Evolutionary conservation across 306 rosid genomes (phyloP).

Genomic region (Elaeagnus macrophylla): DNA sequence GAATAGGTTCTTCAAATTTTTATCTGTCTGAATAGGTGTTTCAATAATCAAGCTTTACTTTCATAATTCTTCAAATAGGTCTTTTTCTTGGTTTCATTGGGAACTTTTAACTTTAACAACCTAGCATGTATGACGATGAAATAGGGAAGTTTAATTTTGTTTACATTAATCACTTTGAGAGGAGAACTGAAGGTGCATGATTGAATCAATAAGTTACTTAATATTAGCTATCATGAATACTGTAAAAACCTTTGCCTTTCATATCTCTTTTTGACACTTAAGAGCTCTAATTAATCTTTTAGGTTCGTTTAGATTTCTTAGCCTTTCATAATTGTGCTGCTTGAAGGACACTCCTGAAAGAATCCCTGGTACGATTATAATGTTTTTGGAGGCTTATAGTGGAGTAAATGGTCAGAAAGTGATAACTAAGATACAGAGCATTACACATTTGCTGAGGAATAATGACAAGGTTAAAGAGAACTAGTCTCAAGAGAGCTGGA

Average conservation of each 20-base stretch:
- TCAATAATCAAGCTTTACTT: too few relatives aligned
- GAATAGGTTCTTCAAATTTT: too few relatives aligned
- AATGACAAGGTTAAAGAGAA: conserved; percentile 34
- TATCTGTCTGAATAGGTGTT: too few relatives aligned
- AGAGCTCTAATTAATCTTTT: background rate
- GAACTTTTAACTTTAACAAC: too few relatives aligned
- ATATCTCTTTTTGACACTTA: background rate
- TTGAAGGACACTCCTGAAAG: background rate
- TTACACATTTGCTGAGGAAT: conserved; percentile 28
- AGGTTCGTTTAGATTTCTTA: background rate
- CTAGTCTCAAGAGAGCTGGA: conserved; percentile 8
- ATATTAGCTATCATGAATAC: too few relatives aligned
- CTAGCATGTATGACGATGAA: too few relatives aligned
- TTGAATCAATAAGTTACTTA: too few relatives aligned
- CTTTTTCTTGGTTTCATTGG: too few relatives aligned
- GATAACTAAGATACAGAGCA: conserved; percentile 29
- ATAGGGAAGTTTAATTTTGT: too few relatives aligned
- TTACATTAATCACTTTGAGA: too few relatives aligned
- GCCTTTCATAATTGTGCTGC: background rate
- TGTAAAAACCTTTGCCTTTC: background rate
- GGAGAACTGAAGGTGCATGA: too few relatives aligned
- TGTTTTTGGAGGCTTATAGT: conserved; percentile 51
- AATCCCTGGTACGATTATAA: conserved; percentile 19
- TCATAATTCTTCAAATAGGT: too few relatives aligned
- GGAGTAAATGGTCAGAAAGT: conserved; percentile 33